Evolutionary conservation across 345 rosid genomes (phyloP).

Genomic region (Melaleuca quinquenervia): DNA sequence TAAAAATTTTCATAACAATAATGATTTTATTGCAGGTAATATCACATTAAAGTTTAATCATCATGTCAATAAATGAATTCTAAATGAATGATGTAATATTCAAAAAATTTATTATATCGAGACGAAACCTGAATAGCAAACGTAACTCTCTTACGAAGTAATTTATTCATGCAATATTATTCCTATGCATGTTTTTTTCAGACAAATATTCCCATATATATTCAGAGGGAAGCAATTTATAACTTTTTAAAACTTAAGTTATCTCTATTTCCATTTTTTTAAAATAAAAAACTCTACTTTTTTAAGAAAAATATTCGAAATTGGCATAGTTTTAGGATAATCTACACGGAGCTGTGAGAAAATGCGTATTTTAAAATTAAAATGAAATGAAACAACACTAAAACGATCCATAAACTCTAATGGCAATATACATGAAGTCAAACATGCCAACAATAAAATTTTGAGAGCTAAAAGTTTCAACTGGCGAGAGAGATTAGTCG

Average conservation of each 20-base stretch:
- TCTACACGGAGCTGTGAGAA: not conserved
- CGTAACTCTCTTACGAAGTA: not conserved
- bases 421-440: not conserved
- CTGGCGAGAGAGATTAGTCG: no score
- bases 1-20: not conserved
- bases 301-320: not conserved
- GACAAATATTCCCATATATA: not conserved
- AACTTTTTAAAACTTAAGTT: not conserved
- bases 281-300: not conserved
- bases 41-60: not conserved
- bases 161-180: not conserved
- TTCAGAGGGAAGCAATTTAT: not conserved
- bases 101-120: not conserved
- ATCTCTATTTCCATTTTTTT: not conserved
- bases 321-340: not conserved
- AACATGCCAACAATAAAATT: not conserved
- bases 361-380: not conserved
- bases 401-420: not conserved
- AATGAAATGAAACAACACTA: not conserved
- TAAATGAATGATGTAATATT: not conserved
- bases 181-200: not conserved
- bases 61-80: not conserved
- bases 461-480: not conserved
- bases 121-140: not conserved
- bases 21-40: not conserved